Percentiles rank a stretch among this genome's conserved stretches.
phyloP scores from a whole-genome alignment of 345 rosid genomes.

The Aethionema arabicum region DNA sequence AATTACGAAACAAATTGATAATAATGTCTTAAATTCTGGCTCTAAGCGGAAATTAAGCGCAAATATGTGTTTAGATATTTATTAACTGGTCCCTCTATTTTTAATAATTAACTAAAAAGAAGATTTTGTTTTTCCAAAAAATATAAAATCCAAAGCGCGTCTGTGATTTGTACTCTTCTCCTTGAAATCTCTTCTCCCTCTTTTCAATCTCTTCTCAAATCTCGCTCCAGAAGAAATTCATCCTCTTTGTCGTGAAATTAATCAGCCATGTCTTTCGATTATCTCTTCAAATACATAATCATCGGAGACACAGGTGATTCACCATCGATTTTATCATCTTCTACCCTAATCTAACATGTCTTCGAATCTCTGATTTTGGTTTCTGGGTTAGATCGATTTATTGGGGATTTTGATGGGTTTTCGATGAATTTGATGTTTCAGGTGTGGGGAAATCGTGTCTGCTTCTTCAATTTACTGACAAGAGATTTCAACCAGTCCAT shows the following conservation, averaged over 20 bases:
- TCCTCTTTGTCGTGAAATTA: too few relatives aligned
- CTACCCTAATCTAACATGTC: too few relatives aligned
- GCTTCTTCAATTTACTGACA: conserved; percentile 68
- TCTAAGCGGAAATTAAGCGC: too few relatives aligned
- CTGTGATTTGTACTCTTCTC: conserved; percentile 33
- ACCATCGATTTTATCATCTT: background rate
- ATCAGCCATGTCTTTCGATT: conserved; percentile 61
- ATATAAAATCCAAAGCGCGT: conserved; percentile 17
- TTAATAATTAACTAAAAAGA: conserved; percentile 1
- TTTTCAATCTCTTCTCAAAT: conserved; percentile 1
- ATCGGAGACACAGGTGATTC: conserved; percentile 71
- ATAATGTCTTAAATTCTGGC: too few relatives aligned
- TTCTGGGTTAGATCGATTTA: conserved; percentile 14
- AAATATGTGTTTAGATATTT: background rate
- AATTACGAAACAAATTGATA: too few relatives aligned
- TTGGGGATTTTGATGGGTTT: too few relatives aligned
- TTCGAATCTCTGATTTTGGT: background rate
- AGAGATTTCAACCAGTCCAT: conserved; percentile 73
- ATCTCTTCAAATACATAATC: conserved; percentile 77
- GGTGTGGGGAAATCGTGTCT: conserved; percentile 74
- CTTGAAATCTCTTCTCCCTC: conserved; percentile 32
- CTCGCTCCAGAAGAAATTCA: conserved; percentile 5
- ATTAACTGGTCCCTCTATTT: conserved; percentile 2
- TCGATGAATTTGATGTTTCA: conserved; percentile 11
- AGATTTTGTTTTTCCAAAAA: background rate